Conservation (phyloP, 83 land plant genomes). For the Picea mariana region DNA sequence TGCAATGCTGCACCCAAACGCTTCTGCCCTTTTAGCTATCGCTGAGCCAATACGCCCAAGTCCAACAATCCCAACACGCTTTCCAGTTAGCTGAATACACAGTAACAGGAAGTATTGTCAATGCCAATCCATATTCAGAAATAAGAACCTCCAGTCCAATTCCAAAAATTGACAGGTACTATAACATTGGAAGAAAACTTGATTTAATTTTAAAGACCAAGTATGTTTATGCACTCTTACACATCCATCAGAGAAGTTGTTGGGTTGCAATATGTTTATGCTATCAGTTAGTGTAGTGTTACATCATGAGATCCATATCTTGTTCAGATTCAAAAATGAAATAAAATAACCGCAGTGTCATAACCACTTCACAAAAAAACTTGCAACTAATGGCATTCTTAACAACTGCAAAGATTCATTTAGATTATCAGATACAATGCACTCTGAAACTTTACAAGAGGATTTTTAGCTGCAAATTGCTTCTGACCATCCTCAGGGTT, state of each 20-base stretch:
- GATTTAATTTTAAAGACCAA: too few relatives aligned
- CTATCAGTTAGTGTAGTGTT: neutral
- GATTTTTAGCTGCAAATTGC: neutral
- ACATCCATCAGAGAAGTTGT: neutral
- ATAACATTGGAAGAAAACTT: too few relatives aligned
- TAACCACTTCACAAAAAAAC: neutral
- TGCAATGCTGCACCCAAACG: constrained; percentile 63
- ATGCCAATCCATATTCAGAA: neutral
- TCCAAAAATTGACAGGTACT: neutral
- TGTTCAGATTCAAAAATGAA: neutral
- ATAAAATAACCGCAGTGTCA: neutral
- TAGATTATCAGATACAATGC: too few relatives aligned
- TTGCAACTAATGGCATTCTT: neutral
- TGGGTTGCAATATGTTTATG: neutral
- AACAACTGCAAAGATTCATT: too few relatives aligned
- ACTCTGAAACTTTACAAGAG: too few relatives aligned
- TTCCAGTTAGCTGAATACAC: constrained; percentile 63
- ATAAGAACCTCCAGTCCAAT: neutral
- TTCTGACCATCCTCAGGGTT: neutral
- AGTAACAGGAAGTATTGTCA: neutral
- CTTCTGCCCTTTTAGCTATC: constrained; percentile 69
- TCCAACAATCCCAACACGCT: constrained; percentile 81
- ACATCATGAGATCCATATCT: neutral
- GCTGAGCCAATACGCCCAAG: constrained; percentile 77
- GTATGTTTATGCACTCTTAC: neutral